Base-by-base conservation (phyloP, 139 green algal genomes). In the Chlamydomonas incerta region DNA sequence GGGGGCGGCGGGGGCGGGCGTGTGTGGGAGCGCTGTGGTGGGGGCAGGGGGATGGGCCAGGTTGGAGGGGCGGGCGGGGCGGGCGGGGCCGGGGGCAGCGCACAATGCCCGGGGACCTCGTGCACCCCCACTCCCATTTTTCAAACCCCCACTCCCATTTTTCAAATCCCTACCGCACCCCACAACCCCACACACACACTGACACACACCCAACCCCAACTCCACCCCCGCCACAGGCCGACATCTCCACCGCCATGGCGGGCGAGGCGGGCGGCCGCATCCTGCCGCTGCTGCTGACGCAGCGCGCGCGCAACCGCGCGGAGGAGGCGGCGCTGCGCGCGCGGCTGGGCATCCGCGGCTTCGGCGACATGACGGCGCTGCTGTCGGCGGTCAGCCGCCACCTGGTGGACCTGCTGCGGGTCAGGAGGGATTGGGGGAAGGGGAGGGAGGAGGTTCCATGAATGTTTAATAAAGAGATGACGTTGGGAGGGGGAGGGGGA, bases 281-380 rank as follows among this genome's bases (percentile, higher is more conserved):
- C 6, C 87, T 97, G 65, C 95, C 95, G 2, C 84, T 93, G 37
- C 85, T 97, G 47, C 82, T 97, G 34, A 91, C 90, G 3, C 93
- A 93, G 68, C 52, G 57, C 17, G 74, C 37, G 21, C 28, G 37
- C 47, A 88, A 71, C 77, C 80, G 68, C 62, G 77, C 65, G 55
- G 90, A 93, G 88, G 87, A 91, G 83, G 60, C 55, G 23, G 84
- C 82, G 15, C 82, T 95, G 70, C 85, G 91, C 60, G 50, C 88
- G 58, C 73, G 86, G 23, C 68, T 87, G 0, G 93, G 93, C 58
- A 85, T 96, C 18, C 77, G 72, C 31, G 76, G 63, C 0, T 92
- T 96, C 58, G 82, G 85, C 15, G 93, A 95, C 87, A 90, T 96
- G 65, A 83, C 82, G 1, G 9, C 62, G 26, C 63, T 83, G 20